These are phyloP conservation scores for Gaeumannomyces tritici DNA, from an alignment of 2,329 filamentous ascomycete species.

Conservation along the genomic window DNA sequence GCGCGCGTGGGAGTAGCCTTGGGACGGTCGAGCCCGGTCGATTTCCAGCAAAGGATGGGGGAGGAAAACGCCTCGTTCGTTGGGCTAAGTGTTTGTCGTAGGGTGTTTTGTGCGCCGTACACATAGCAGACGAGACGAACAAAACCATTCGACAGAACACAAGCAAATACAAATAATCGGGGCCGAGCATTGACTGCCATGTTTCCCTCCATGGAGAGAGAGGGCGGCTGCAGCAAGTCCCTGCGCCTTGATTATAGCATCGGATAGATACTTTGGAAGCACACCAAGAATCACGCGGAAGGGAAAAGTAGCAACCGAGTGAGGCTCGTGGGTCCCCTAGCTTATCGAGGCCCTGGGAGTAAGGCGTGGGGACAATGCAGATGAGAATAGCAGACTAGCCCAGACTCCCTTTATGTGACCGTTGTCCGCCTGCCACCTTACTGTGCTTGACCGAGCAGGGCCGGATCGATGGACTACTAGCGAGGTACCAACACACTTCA, in stretches of 20 bases:
- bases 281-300: background rate
- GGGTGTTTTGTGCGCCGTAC: background rate
- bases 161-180: too few relatives aligned
- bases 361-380: background rate
- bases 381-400: background rate
- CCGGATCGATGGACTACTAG: background rate
- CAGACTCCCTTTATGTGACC: background rate
- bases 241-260: background rate
- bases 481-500: background rate
- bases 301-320: background rate
- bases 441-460: background rate
- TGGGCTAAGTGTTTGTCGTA: background rate
- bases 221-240: background rate
- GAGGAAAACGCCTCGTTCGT: background rate
- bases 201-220: background rate
- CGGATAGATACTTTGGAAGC: background rate
- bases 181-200: background rate
- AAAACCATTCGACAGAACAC: background rate
- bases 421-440: background rate
- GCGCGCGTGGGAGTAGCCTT: background rate
- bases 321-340: background rate
- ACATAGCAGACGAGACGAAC: background rate
- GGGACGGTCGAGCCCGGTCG: background rate
- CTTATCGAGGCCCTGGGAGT: background rate
- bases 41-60: too few relatives aligned